Evolutionary conservation across 2,329 filamentous ascomycete species (phyloP), one percentile per base, ranked within the genome.

Genomic region (Dichotomopilus funicola): DNA sequence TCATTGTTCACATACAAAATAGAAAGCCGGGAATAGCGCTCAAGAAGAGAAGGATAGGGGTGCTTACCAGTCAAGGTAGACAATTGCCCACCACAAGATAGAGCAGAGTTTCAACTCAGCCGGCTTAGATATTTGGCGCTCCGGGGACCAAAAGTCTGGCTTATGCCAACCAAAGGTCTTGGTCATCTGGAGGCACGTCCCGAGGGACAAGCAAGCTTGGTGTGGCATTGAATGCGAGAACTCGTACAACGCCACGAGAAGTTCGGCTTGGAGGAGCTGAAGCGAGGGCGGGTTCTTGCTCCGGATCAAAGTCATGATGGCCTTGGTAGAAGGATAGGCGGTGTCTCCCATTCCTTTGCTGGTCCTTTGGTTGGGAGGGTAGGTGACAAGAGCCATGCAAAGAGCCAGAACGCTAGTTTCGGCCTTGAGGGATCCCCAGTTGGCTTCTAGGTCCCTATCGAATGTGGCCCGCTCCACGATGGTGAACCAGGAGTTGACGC

Each of bases 41-140:
- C n/a, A 12, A 7, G 6, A 19, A 31, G 48, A 8, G 10, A 43
- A 12, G 36, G 19, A 27, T 27, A 27, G 19, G 19, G 7, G 49
- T 5, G 11, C 64, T 59, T 53, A 67, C 66, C 63, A 64, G 54
- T 68, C 66, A 41, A 68, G 35, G 59, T 65, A 65, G 9, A 66
- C 63, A 42, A 66, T 63, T 1, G 66, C 61, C 66, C 66, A 68
- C 66, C 65, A 68, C 37, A 67, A 51, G 48, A 66, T 63, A 7
- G 66, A 68, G 54, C 52, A 65, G 36, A 64, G 54, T 56, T 67
- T 66, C 48, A 67, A 50, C 45, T 64, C 60, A 12, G 50, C 61
- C 13, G 64, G 57, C 46, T 49, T 53, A 9, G 60, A 46, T 1
- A 54, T 50, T 54, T 62, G 61, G n/a, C 57, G 55, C 6, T 63